Conservation (phyloP, 1,284 basidiomycete genomes). For the Sanghuangporus weigelae region DNA sequence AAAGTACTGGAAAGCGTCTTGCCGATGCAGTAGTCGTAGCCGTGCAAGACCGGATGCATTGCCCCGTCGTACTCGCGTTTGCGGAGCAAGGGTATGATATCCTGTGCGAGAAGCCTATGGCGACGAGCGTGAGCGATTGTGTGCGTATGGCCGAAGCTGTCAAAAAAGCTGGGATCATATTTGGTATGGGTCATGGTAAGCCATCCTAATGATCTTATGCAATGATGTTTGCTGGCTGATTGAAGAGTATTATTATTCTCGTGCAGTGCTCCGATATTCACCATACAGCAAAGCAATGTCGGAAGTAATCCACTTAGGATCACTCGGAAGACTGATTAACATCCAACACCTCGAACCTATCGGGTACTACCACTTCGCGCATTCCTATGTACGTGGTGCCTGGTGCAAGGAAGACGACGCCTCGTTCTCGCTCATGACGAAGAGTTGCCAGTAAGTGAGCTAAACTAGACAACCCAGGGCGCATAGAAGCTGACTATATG, state of each 20-base stretch:
- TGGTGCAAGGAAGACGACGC: slow-evolving; percentile 69
- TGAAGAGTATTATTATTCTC: neutral
- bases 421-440: slow-evolving; percentile 81
- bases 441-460: slow-evolving; percentile 71
- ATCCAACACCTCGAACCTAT: slow-evolving; percentile 74
- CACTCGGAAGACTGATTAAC: slow-evolving; percentile 74
- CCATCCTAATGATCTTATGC: slow-evolving; percentile 2
- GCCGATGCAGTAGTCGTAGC: slow-evolving; percentile 77
- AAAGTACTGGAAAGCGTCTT: slow-evolving; percentile 56
- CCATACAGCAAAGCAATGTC: slow-evolving; percentile 72
- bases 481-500: neutral
- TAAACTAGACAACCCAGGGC: neutral
- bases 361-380: slow-evolving; percentile 79
- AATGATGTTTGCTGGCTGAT: neutral
- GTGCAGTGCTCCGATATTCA: slow-evolving; percentile 80
- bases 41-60: slow-evolving; percentile 75
- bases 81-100: slow-evolving; percentile 80
- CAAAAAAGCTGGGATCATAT: slow-evolving; percentile 62
- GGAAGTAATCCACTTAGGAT: slow-evolving; percentile 63
- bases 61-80: slow-evolving; percentile 68
- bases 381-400: slow-evolving; percentile 79
- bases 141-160: slow-evolving; percentile 70
- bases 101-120: slow-evolving; percentile 89
- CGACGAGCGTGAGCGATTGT: slow-evolving; percentile 67
- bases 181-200: slow-evolving; percentile 81